A percentile compares a stretch with the other conserved stretches of the same genome.
Conservation (phyloP, 1,284 basidiomycete genomes). For the Malassezia obtusa region DNA sequence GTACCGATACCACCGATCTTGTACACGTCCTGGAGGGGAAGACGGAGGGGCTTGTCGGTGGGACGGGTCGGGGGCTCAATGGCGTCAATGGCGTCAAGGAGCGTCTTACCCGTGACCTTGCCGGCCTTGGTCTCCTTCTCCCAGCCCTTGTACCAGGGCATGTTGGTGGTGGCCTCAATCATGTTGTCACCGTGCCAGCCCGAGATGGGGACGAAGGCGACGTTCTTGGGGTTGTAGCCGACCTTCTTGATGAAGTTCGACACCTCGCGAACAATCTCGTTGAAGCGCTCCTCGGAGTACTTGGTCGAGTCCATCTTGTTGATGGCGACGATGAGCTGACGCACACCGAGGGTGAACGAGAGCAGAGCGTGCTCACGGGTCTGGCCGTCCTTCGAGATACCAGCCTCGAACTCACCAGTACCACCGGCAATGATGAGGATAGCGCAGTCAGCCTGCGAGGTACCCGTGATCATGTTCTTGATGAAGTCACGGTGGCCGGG, state of each 20-base stretch:
- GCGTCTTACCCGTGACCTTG: constrained; percentile 90
- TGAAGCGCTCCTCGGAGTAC: constrained; percentile 99
- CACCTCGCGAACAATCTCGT: constrained; percentile 99
- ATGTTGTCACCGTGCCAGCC: constrained; percentile 99
- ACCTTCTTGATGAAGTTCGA: constrained; percentile 99
- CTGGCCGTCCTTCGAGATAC: constrained; percentile 99
- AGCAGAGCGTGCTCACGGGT: constrained; percentile 99
- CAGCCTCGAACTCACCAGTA: constrained; percentile 99
- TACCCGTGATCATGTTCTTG: constrained; percentile 72
- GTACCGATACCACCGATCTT: constrained; percentile 99
- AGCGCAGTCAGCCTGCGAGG: constrained; percentile 98
- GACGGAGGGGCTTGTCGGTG: constrained; percentile 98
- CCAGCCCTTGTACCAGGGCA: constrained; percentile 96
- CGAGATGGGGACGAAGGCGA: constrained; percentile 98
- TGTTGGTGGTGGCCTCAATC: constrained; percentile 73
- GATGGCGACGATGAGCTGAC: constrained; percentile 99
- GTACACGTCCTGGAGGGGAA: constrained; percentile 99
- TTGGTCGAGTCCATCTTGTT: constrained; percentile 99
- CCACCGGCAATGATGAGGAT: constrained; percentile 99
- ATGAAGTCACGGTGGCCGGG: constrained; percentile 99
- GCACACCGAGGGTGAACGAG: constrained; percentile 99
- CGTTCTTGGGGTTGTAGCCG: constrained; percentile 98
- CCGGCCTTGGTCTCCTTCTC: constrained; percentile 70
- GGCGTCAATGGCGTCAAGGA: constrained; percentile 98
- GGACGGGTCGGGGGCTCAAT: constrained; percentile 95